phyloP scores from a whole-genome alignment of 345 rosid species.

The Lepidium sativum region DNA sequence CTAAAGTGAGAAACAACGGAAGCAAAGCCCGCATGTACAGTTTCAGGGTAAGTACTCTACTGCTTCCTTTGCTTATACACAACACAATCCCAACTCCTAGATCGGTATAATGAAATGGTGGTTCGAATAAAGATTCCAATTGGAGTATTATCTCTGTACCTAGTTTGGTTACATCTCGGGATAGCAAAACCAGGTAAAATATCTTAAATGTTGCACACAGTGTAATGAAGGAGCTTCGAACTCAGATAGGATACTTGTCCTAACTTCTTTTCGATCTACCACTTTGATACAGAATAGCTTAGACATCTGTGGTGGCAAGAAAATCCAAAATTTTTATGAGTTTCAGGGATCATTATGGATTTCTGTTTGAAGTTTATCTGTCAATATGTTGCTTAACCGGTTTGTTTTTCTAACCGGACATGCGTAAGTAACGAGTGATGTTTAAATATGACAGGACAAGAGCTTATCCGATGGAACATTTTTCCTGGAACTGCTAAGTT shows the following conservation, averaged over 20 bases:
- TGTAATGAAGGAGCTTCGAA: too few relatives aligned
- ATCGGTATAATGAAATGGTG: background rate
- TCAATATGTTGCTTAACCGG: background rate
- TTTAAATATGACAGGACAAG: slow-evolving; percentile 53
- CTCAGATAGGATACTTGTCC: too few relatives aligned
- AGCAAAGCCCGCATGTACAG: slow-evolving; percentile 66
- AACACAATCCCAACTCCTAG: background rate
- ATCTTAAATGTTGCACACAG: too few relatives aligned
- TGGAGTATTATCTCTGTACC: too few relatives aligned
- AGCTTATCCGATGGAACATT: slow-evolving; percentile 80
- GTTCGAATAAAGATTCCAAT: background rate
- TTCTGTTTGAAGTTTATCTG: too few relatives aligned
- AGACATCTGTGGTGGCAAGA: too few relatives aligned
- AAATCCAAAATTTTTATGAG: too few relatives aligned
- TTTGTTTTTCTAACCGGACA: background rate
- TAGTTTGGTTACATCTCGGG: too few relatives aligned
- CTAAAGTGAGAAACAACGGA: slow-evolving; percentile 59
- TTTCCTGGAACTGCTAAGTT: slow-evolving; percentile 83
- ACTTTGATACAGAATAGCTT: too few relatives aligned
- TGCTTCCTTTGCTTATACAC: background rate
- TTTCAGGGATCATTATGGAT: too few relatives aligned
- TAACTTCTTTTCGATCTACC: too few relatives aligned
- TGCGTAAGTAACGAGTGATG: background rate
- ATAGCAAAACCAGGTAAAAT: too few relatives aligned
- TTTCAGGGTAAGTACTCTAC: slow-evolving; percentile 53